Evolutionary conservation across 768 basidiomycete genomes (phyloP), one percentile per base, ranked within the genome.

Genomic region (Tulasnella sp.): DNA sequence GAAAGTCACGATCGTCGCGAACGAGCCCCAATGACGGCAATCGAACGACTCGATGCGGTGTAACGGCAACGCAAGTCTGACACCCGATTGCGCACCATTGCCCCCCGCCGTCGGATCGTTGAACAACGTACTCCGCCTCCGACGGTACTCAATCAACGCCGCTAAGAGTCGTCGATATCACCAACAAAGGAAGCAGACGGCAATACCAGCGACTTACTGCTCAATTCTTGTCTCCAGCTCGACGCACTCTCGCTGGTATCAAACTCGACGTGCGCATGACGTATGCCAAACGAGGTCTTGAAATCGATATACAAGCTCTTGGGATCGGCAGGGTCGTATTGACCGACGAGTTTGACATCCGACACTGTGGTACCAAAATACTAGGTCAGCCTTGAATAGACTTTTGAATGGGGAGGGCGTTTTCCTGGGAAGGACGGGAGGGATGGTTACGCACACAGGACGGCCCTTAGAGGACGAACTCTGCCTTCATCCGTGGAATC

Each of bases 241-340:
- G 67, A 62, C 8, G 76, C 72, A 11, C 77, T 72, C 63, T 79
- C 81, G 58, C 74, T 70, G 0, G 80, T 83, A 61, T 81, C 82
- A 52, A 80, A 77, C 62, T 79, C 79, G 17, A 69, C 65, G 70
- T 69, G 52, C 58, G 66, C 51, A 67, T 66, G 39, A 66, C 64
- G 19, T 21, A 54, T 21, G 60, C 57, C 14, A 2, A 63, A 61
- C 25, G 63, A 62, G 2, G 65, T 61, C 6, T 71, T 67, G 34
- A 77, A 69, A 6, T 68, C 57, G 8, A 78, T 34, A 36, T 62
- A 64, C n/a, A 81, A 62, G 12, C 66, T 63, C 36, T 71, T 71
- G 4, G 79, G 77, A 15, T 70, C 67, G n/a, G 70, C 65, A 9
- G 72, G 72, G 57, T 81, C 74, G 2, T 71, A 49, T 5, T 76